Evolutionary conservation across 805 yeast genomes (phyloP), one percentile per base, ranked within the genome.

Genomic region (Monosporozyma solicola): DNA sequence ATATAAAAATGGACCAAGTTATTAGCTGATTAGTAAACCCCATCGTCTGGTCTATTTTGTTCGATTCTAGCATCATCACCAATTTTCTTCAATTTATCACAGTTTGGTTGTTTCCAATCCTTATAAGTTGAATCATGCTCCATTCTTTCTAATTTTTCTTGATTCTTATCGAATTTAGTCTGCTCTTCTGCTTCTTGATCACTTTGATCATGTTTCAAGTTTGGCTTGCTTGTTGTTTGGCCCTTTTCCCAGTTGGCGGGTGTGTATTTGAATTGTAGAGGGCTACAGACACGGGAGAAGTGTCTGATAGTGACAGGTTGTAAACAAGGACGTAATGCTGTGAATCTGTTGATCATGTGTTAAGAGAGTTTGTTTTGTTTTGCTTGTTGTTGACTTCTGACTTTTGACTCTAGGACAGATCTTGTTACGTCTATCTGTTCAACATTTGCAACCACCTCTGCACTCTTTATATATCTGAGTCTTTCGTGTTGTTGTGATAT

Each of bases 41-140:
- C 71, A 49, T 67, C 71, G 52, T 67, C 71, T 15, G 71, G 66
- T 51, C 71, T 63, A 46, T 66, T 66, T 53, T 67, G 71, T 50
- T 66, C 69, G 41, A 67, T 57, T 47, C 62, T 61, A 8, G 69
- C 71, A 43, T 64, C 60, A 15, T 64, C 68, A 49, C 71, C 70
- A 48, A 52, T 61, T 52, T 64, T 58, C 54, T 63, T 61, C 33
- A 67, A 49, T 33, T 57, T 59, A 25, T 59, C 63, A 49, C 55
- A 52, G 22, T 57, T 53, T 6, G 66, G 66, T 43, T 61, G 57
- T 47, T 59, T 52, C 46, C 47, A 45, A 24, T 55, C 55, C 3
- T 53, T 47, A 20, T 51, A 50, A 4, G 44, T 29, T 16, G 54
- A 50, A n/a, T 54, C 62, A 33, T 60, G 61, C 50, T 67, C 71